Evolutionary conservation across 306 rosid genomes (phyloP).

Genomic region (Hippophae tibetana): DNA sequence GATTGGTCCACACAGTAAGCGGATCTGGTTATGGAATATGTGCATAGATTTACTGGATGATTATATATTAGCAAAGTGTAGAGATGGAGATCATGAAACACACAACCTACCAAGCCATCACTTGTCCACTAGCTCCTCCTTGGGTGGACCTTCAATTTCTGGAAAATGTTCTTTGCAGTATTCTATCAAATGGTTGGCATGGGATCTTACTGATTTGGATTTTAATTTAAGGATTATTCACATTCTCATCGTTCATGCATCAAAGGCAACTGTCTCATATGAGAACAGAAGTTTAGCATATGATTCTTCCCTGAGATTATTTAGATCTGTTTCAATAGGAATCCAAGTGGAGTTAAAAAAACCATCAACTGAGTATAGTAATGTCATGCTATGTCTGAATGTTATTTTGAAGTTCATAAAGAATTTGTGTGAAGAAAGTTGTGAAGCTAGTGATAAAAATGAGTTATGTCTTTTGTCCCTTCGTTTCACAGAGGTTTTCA

Average conservation of each 20-base stretch:
- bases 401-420: slow-evolving; percentile 45
- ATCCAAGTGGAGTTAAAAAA: slow-evolving; percentile 45
- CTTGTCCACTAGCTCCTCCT: slow-evolving; percentile 17
- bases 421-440: slow-evolving; percentile 36
- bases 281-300: slow-evolving; percentile 38
- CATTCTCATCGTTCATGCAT: slow-evolving; percentile 43
- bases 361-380: slow-evolving; percentile 41
- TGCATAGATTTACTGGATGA: slow-evolving; percentile 53
- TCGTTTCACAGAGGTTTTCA: slow-evolving; percentile 41
- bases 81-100: slow-evolving; percentile 28
- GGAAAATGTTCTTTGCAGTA: slow-evolving; percentile 40
- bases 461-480: slow-evolving; percentile 31
- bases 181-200: slow-evolving; percentile 61
- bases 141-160: slow-evolving; percentile 23
- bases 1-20: slow-evolving; percentile 49
- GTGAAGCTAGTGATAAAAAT: slow-evolving; percentile 29
- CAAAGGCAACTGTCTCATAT: slow-evolving; percentile 29
- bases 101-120: slow-evolving; percentile 14
- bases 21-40: slow-evolving; percentile 46
- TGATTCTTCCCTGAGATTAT: slow-evolving; percentile 48
- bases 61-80: slow-evolving; percentile 42
- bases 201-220: slow-evolving; percentile 60
- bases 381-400: slow-evolving; percentile 44
- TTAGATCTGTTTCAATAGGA: slow-evolving; percentile 54
- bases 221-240: slow-evolving; percentile 48